These are phyloP conservation scores for Chaetomium tenue DNA, from an alignment of 495 filamentous ascomycete species.

Conservation along the genomic window DNA sequence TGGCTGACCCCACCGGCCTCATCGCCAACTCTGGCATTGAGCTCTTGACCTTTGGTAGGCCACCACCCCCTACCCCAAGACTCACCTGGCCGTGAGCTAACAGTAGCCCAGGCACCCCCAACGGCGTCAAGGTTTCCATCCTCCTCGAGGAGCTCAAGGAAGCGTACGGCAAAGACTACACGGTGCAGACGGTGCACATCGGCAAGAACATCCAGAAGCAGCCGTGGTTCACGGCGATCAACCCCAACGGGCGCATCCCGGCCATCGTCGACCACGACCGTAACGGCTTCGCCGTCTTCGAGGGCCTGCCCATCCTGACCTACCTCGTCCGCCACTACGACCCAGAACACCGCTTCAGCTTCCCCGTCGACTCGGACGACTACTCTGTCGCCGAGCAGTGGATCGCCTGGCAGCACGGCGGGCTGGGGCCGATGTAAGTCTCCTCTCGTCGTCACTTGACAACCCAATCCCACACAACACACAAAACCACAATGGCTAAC, in stretches of 20 bases:
- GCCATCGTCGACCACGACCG: constrained; percentile 70
- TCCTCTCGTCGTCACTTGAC: background rate
- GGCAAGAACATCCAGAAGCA: constrained; percentile 74
- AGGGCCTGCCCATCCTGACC: constrained; percentile 71
- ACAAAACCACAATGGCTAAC: too few species aligned
- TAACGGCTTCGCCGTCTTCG: constrained; percentile 64
- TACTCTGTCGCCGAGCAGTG: constrained; percentile 68
- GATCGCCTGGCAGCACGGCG: constrained; percentile 58
- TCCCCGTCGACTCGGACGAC: constrained; percentile 65
- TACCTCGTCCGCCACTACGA: constrained; percentile 80
- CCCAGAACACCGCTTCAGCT: constrained; percentile 72
- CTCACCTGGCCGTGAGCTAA: background rate
- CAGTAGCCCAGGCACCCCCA: constrained; percentile 39
- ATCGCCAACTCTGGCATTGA: constrained; percentile 58
- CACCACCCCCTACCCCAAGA: background rate
- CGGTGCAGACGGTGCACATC: constrained; percentile 65
- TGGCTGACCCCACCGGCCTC: constrained; percentile 49
- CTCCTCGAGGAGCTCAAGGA: constrained; percentile 72
- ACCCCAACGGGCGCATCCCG: constrained; percentile 86
- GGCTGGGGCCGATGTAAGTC: constrained; percentile 65
- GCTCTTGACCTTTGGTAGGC: constrained; percentile 47
- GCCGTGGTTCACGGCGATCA: constrained; percentile 61
- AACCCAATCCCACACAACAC: background rate
- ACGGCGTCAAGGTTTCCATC: constrained; percentile 67
- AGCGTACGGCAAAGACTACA: constrained; percentile 57